Base-by-base conservation (phyloP, 78 protist genomes). In the Emiliania huxleyi region DNA sequence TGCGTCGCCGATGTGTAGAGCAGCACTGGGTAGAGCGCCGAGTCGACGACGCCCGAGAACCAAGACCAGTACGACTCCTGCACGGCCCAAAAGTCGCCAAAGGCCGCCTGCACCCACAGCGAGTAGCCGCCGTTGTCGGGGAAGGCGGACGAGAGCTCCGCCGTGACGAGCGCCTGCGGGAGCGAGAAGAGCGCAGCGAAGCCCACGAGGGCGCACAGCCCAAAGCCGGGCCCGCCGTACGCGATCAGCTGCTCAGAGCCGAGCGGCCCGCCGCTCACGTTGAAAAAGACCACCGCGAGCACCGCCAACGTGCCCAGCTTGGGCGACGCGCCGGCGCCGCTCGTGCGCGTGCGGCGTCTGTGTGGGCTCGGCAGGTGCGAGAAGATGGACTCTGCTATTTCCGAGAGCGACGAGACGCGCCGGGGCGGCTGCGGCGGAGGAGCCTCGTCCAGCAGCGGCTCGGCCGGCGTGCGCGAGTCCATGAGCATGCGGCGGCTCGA, bases 11-110 rank as follows among this genome's bases (percentile, higher is more conserved):
- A 21, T 3, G 89, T 44, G 89, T 44, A 89, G 56, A 62, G 73
- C 26, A 89, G 91, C 29, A 89, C 73, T 2, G 91, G 91, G 75
- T 89, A 89, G 49, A 89, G 77, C 43, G 91, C 91, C 12, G 46
- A 21, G 91, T 89, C 91, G 21, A 89, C 91, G 22, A 89, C 91
- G 73, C 91, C 91, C 49, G 84, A 62, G 40, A 8, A 52, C 91
- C 91, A 89, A 38, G 91, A 89, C 91, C 91, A 89, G 91, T 89
- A 89, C 73, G 91, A 89, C 91, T 89, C 91, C 75, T 89, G 91
- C 1, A 89, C 38, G 46, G 52, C 91, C 91, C 91, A 89, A 29
- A 89, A 52, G 44, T 15, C 29, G 1, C 91, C 91, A 18, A 89
- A 89, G 2, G 91, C 91, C 0, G 73, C 91, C 43, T 62, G 43